Percentiles rank a stretch among this genome's conserved stretches.
Conservation (phyloP, 805 yeast species). For the Nakazawaea anatomiae region DNA sequence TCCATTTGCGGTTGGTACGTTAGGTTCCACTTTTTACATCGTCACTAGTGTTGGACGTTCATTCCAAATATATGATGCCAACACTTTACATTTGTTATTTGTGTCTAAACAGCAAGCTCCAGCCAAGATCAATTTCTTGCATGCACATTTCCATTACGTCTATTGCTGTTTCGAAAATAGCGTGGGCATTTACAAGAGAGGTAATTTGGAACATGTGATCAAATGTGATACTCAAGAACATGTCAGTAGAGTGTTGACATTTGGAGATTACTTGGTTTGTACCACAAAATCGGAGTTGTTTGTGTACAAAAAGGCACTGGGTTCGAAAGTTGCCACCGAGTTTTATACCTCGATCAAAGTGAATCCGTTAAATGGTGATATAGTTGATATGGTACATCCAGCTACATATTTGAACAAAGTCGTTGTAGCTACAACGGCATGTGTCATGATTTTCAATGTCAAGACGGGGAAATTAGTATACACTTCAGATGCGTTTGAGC, state of each 20-base stretch:
- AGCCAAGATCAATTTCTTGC: slow-evolving; percentile 59
- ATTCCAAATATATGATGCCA: slow-evolving; percentile 90
- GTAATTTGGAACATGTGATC: slow-evolving; percentile 46
- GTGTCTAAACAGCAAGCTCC: slow-evolving; percentile 79
- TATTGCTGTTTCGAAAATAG: slow-evolving; percentile 69
- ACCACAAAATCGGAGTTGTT: slow-evolving; percentile 30
- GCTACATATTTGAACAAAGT: slow-evolving; percentile 91
- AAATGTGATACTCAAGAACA: slow-evolving; percentile 24
- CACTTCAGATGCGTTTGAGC: slow-evolving; percentile 39
- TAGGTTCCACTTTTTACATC: slow-evolving; percentile 82
- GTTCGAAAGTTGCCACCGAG: slow-evolving; percentile 46
- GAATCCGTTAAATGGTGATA: slow-evolving; percentile 60
- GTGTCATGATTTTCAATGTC: slow-evolving; percentile 61
- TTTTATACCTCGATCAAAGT: slow-evolving; percentile 58
- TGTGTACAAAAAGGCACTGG: slow-evolving; percentile 26
- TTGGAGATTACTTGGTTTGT: slow-evolving; percentile 76
- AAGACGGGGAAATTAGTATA: slow-evolving; percentile 69
- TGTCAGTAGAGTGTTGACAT: slow-evolving; percentile 48
- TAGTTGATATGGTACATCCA: slow-evolving; percentile 70
- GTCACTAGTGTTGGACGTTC: slow-evolving; percentile 87
- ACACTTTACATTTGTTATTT: slow-evolving; percentile 76
- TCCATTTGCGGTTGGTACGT: slow-evolving; percentile 84
- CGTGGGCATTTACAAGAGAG: slow-evolving; percentile 80
- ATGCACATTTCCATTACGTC: slow-evolving; percentile 80
- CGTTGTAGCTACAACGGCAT: slow-evolving; percentile 68